Evolutionary conservation across 148 eudicot species (phyloP).

Genomic region (Bassia scoparia): DNA sequence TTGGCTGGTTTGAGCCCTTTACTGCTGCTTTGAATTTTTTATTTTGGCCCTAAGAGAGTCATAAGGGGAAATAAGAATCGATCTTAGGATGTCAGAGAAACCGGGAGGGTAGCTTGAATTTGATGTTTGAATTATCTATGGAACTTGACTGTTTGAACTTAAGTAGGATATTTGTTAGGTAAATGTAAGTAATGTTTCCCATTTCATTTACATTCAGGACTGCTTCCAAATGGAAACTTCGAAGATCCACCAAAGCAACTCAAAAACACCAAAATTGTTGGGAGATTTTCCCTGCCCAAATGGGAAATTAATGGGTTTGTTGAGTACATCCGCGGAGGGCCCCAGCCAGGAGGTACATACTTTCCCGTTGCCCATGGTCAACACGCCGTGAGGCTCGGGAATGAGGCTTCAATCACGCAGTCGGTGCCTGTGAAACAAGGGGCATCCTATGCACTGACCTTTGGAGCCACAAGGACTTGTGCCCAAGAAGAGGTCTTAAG

Average conservation of each 20-base stretch:
- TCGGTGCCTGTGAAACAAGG: constrained; percentile 54
- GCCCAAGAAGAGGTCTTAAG: constrained; percentile 91
- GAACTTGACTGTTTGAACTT: not conserved
- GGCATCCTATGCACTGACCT: constrained; percentile 56
- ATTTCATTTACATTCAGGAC: constrained; percentile 35
- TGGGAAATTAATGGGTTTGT: constrained; percentile 78
- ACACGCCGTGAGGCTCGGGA: constrained; percentile 74
- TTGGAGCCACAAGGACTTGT: constrained; percentile 83
- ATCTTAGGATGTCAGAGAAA: too few relatives aligned
- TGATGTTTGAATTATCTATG: not conserved
- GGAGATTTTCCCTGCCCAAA: constrained; percentile 60
- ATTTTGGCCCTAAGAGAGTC: too few relatives aligned
- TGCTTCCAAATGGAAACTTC: constrained; percentile 83
- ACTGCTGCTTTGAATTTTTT: too few relatives aligned
- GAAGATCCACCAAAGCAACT: constrained; percentile 62
- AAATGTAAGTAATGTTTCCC: not conserved
- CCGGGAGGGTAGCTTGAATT: not conserved
- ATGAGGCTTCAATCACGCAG: constrained; percentile 72
- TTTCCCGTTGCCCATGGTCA: constrained; percentile 61
- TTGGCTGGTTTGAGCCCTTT: too few relatives aligned
- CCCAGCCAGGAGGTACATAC: constrained; percentile 85
- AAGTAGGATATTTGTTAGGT: not conserved
- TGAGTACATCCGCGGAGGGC: constrained; percentile 86
- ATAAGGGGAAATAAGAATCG: too few relatives aligned
- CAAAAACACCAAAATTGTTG: constrained; percentile 55